Evolutionary conservation across 2,329 filamentous ascomycete species (phyloP), one percentile per base, ranked within the genome.

Genomic region (Penicillium nordicum): DNA sequence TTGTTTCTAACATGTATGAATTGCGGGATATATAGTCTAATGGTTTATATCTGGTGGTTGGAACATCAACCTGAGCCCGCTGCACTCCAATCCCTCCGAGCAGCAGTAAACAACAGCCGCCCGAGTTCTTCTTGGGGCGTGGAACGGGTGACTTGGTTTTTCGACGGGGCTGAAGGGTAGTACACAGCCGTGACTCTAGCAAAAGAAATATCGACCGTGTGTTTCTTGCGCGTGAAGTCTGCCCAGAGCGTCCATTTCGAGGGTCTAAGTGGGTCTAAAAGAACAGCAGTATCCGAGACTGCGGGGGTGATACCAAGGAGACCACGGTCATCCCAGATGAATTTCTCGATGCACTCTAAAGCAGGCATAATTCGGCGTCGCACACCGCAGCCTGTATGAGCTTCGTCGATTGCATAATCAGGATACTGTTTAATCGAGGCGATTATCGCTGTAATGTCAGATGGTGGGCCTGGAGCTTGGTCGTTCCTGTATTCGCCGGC

Each of bases 381-480:
- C 14, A 77, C 67, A 4, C 76, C 76, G 55, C 76, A 78, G 34
- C 74, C 73, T 3, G 64, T 63, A 50, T 78, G 76, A 51, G 73
- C 72, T 2, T 61, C 54, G 56, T 78, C 76, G 36, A 79, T 71
- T 54, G 78, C 73, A 57, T 78, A 78, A 34, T 74, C 72, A 2
- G 76, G 75, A 47, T 69, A 74, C 57, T 74, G 67, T 53, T 74
- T 75, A 16, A 78, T 63, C 11, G 70, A 69, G 6, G 70, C 63
- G 9, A 78, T 69, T 34, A 78, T 63, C 8, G 65, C 54, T 11
- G 60, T 62, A 23, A 77, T 70, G 42, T 73, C 67, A n/a, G 62
- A 62, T 53, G 65, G 61, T 7, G 62, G 64, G 8, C 34, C 59
- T 36, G 58, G 34, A 10, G 45, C 27, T 48, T 61, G 42, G 10